Evolutionary conservation across 164 flowering plant genomes (phyloP).

Genomic region (Umbellularia californica): DNA sequence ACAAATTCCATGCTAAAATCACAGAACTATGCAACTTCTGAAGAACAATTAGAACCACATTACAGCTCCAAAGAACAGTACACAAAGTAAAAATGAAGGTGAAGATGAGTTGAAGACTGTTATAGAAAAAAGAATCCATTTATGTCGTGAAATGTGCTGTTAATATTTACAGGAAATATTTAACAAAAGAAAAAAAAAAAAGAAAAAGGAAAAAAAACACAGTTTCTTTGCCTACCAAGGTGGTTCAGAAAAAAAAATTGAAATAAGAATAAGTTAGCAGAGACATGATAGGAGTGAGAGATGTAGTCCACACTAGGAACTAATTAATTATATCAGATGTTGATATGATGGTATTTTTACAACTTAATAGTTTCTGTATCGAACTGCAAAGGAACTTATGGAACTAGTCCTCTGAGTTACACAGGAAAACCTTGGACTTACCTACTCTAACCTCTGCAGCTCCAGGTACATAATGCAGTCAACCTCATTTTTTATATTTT

Average conservation of each 20-base stretch:
- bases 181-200: too few relatives aligned
- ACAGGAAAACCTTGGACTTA: too few relatives aligned
- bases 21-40: background rate
- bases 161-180: too few relatives aligned
- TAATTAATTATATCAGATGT: too few relatives aligned
- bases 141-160: too few relatives aligned
- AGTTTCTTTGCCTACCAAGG: background rate
- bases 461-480: too few relatives aligned
- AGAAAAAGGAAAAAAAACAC: too few relatives aligned
- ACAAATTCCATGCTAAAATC: background rate
- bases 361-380: too few relatives aligned
- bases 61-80: background rate
- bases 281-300: background rate
- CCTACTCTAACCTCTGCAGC: too few relatives aligned
- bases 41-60: background rate
- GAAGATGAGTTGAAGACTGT: background rate
- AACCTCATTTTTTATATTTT: too few relatives aligned
- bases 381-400: background rate
- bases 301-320: background rate
- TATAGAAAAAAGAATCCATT: background rate
- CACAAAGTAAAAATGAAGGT: background rate
- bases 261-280: background rate
- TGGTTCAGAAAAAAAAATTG: background rate
- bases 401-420: background rate
- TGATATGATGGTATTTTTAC: background rate